Evolutionary conservation across 139 green algal genomes (phyloP), one percentile per base, ranked within the genome.

Genomic region (Coelastrella sp.): DNA sequence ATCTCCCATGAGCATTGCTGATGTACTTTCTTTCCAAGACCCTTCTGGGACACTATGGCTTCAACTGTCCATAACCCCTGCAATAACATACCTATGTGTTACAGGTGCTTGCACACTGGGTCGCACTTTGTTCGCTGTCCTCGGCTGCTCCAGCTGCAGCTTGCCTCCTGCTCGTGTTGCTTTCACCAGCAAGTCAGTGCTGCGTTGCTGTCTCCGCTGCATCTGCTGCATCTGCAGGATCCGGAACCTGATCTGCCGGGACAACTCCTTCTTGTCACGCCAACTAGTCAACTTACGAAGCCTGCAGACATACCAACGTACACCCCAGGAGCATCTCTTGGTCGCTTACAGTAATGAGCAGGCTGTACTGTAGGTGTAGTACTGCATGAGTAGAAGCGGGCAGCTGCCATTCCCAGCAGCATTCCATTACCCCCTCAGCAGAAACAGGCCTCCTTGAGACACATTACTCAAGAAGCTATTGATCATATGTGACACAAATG

Each of bases 81-180:
- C 48, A 57, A 1, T 1, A 23, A 11, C 37, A 4, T 45, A 75
- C 67, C 74, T 67, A 23, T 81, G 74, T 40, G 50, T 51, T 0
- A 81, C 74, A 38, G 74, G 74, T 0, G 74, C 32, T 34, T 60
- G 32, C 72, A 85, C 68, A 6, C 60, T 85, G 23, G 88, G 88
- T 2, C 83, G 85, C 38, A 78, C 60, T 32, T 85, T 78, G 1
- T 74, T 89, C 11, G 89, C 89, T 21, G 89, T 66, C 8, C 80
- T 68, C 0, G 87, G 89, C 37, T 88, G 87, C 59, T 87, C 85
- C 30, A 87, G 81, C 30, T 88, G 89, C 48, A 92, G 35, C 87
- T 92, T 92, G 57, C 73, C 77, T 27, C 89, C 89, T 9, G 87
- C 85, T 19, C 83, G 76, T 6, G 87, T 91, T 3, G 84, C 89